Evolutionary conservation across 2,329 filamentous ascomycete genomes (phyloP).

Genomic region (Thermomyces lanuginosus): DNA sequence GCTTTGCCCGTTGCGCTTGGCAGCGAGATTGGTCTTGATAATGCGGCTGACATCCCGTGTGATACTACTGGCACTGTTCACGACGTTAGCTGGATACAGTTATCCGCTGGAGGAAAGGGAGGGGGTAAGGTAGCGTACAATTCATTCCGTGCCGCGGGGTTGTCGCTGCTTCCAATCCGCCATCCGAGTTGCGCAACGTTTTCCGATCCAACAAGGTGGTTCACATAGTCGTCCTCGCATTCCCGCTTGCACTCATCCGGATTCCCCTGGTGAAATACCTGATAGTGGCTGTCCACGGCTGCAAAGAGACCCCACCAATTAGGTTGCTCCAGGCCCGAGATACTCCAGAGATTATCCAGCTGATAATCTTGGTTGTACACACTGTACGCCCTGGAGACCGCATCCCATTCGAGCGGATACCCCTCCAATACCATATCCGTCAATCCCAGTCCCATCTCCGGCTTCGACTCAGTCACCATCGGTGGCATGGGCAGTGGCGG

Average conservation of each 20-base stretch:
- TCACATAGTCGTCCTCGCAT: conserved; percentile 21
- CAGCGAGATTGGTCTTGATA: conserved; percentile 23
- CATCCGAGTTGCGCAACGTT: conserved; percentile 17
- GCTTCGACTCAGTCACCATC: conserved; percentile 11
- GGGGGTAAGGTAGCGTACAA: conserved; percentile 21
- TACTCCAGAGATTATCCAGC: conserved; percentile 25
- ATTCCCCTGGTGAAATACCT: conserved; percentile 22
- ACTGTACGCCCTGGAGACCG: conserved; percentile 21
- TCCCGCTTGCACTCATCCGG: conserved; percentile 13
- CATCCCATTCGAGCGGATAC: conserved; percentile 24
- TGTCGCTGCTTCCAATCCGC: conserved; percentile 19
- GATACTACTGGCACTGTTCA: conserved; percentile 23
- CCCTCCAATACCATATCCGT: conserved; percentile 22
- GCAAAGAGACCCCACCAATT: conserved; percentile 30
- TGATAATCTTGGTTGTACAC: conserved; percentile 24
- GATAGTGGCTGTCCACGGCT: conserved; percentile 29
- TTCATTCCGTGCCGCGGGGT: conserved; percentile 20
- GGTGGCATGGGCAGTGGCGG: conserved; percentile 12
- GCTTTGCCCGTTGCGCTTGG: no score
- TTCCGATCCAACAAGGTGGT: conserved; percentile 21
- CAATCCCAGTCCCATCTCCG: conserved; percentile 16
- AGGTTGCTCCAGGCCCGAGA: conserved; percentile 25
- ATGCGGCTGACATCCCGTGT: conserved; percentile 26
- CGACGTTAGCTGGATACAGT: conserved; percentile 9
- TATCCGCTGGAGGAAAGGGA: not conserved